Evolutionary conservation across 1,284 basidiomycete species (phyloP), one percentile per base, ranked within the genome.

Genomic region (Dichomitus squalens): DNA sequence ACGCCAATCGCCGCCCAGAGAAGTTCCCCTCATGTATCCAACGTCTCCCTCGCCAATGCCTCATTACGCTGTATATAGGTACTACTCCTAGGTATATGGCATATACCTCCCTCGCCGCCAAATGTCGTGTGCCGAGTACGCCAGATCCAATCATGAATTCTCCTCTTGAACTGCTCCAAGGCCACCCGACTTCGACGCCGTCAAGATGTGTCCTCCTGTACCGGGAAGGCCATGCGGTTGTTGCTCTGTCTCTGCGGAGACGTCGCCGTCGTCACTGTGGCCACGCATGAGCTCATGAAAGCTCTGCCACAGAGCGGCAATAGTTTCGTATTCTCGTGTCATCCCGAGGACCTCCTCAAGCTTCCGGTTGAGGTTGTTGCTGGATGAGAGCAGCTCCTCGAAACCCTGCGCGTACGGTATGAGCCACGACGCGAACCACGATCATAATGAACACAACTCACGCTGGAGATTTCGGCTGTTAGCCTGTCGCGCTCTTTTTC

Each of bases 261-360:
- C 72, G 2, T 70, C 68, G 1, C 68, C 70, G 12, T 76, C 75
- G 31, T 70, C 73, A 51, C 65, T 69, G 57, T 79, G 80, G 39
- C 77, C 79, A 20, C 80, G 81, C 88, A 94, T 93, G 61, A 95
- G 78, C 55, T 86, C 76, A 64, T 92, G 86, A 66, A 95, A 94
- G 57, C 82, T 86, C 48, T 87, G 81, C 95, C 95, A 98, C 21
- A 98, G 79, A 3, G 84, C 79, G 1, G 94, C 91, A 49, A 97
- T 95, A 0, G 92, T 95, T 53, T 90, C 87, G 71, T 97, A 96
- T 76, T 97, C 96, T 61, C 88, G 88, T 4, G 95, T 95, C 80
- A 97, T 96, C 8, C 90, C 90, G 35, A 93, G 79, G 0, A 94
- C 91, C 70, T 97, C 94, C 73, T 98, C 95, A 4, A 97, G 79